Evolutionary conservation across 495 filamentous ascomycete genomes (phyloP).

Genomic region (Penicillium psychrofluorescens): DNA sequence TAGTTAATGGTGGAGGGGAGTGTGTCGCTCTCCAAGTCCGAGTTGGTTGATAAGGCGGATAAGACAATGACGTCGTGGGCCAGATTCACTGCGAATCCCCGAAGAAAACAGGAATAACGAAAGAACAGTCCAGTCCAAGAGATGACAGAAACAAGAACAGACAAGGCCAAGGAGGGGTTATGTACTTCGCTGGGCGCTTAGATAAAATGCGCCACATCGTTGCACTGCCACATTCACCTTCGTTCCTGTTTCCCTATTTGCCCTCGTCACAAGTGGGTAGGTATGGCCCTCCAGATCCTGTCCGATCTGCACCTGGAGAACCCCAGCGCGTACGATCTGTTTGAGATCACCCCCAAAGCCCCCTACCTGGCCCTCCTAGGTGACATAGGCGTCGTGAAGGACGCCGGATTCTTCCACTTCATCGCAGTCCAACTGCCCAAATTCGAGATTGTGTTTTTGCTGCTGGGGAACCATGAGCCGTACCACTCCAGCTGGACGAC

Average conservation of each 20-base stretch:
- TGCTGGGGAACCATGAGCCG: constrained; percentile 53
- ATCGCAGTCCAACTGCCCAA: constrained; percentile 35
- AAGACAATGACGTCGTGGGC: constrained; percentile 12
- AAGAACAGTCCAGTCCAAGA: no score
- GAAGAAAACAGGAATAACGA: no score
- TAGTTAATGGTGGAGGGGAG: background rate
- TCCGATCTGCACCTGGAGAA: constrained; percentile 53
- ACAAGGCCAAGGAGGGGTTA: constrained; percentile 9
- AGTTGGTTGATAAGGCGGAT: constrained; percentile 9
- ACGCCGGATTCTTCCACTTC: constrained; percentile 34
- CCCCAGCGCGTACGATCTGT: constrained; percentile 37
- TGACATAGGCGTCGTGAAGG: constrained; percentile 44
- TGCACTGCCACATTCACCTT: constrained; percentile 8
- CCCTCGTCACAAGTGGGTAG: background rate
- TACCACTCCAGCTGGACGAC: constrained; percentile 37
- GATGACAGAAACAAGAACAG: background rate
- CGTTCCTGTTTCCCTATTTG: background rate
- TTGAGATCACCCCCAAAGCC: constrained; percentile 33
- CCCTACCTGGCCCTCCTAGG: constrained; percentile 50
- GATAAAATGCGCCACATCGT: constrained; percentile 18
- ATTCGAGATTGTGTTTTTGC: constrained; percentile 42
- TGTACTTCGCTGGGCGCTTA: constrained; percentile 21
- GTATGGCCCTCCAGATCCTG: constrained; percentile 42
- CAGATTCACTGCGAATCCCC: no score
- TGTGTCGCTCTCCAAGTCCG: no score